Evolutionary conservation across 257 asterid species (phyloP), one percentile per base, ranked within the genome.

Genomic region (Primulina eburnea): DNA sequence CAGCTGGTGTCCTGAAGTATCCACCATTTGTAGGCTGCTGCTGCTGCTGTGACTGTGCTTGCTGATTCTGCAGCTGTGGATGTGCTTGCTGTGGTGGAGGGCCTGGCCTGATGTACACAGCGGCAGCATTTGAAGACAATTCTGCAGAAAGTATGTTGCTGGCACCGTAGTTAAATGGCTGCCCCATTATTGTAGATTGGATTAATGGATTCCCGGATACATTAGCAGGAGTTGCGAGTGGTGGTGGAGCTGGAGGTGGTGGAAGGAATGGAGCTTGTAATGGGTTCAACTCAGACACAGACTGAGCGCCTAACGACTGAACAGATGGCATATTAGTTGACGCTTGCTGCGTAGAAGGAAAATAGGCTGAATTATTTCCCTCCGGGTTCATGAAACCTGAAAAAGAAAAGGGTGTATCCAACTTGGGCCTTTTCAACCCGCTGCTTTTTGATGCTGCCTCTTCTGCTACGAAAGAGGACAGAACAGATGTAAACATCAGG

Each of bases 381-480:
- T 88, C 94, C 0, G 85, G 62, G 50, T 74, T 85, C 63, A 82
- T 81, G 55, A 76, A 65, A 10, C 81, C 88, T 16, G 94, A 62
- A 64, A 71, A 70, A 47, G 82, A 56, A 68, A 80, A 65, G 16
- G 83, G 89, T 12, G 77, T 80, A 24, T 93, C 97, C 50, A 87
- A 59, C 80, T 77, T 94, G 7, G 77, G 91, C 84, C 95, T 84
- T 78, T 94, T 94, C 77, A 83, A 76, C 58, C 94, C 90, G 37
- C 84, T 79, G 79, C 85, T 77, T 89, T 78, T 78, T 37, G 97
- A 82, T 10, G 97, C 97, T 59, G 87, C 96, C 80, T 94, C 97
- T 82, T 94, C 96, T 0, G 97, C 99, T 17, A 86, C 97, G 62
- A 94, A 91, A 61, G 96, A 87, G 24, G 97, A 91, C 53, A 94